phyloP scores from a whole-genome alignment of 192 early-diverging fungal genomes.

The Gamsiella multidivaricata region DNA sequence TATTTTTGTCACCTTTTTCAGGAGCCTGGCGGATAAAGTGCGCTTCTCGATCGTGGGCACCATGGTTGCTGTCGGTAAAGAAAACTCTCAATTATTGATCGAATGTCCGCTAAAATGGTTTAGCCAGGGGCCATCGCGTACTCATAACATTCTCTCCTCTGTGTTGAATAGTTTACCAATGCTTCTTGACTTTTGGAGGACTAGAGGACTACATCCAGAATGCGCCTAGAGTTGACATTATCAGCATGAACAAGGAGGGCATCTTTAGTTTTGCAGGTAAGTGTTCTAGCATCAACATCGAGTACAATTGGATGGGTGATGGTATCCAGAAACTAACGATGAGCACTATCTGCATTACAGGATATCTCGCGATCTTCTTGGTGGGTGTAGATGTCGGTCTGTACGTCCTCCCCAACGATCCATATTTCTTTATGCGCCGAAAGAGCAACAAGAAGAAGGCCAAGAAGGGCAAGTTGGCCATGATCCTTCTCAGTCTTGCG shows the following conservation, averaged over 20 bases:
- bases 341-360: slow-evolving; percentile 50
- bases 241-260: slow-evolving; percentile 93
- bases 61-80: slow-evolving; percentile 55
- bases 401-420: slow-evolving; percentile 62
- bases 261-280: slow-evolving; percentile 82
- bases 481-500: slow-evolving; percentile 59
- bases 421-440: slow-evolving; percentile 51
- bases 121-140: too few species aligned
- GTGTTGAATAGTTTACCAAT: slow-evolving; percentile 68
- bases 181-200: slow-evolving; percentile 61
- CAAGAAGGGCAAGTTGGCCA: slow-evolving; percentile 55
- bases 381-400: slow-evolving; percentile 80
- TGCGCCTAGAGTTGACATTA: slow-evolving; percentile 75
- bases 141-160: not conserved
- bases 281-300: not conserved
- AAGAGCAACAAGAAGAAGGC: slow-evolving; percentile 56
- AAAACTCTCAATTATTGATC: slow-evolving; percentile 5
- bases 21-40: slow-evolving; percentile 60
- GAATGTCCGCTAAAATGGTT: too few species aligned
- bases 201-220: slow-evolving; percentile 80
- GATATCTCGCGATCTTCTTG: slow-evolving; percentile 87
- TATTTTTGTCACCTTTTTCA: slow-evolving; percentile 75
- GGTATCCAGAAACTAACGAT: too few species aligned
- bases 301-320: not conserved
- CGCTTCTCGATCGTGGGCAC: slow-evolving; percentile 68